Evolutionary conservation across 176 grass and related monocot species (phyloP), one percentile per base, ranked within the genome.

Genomic region (Bromus sterilis): DNA sequence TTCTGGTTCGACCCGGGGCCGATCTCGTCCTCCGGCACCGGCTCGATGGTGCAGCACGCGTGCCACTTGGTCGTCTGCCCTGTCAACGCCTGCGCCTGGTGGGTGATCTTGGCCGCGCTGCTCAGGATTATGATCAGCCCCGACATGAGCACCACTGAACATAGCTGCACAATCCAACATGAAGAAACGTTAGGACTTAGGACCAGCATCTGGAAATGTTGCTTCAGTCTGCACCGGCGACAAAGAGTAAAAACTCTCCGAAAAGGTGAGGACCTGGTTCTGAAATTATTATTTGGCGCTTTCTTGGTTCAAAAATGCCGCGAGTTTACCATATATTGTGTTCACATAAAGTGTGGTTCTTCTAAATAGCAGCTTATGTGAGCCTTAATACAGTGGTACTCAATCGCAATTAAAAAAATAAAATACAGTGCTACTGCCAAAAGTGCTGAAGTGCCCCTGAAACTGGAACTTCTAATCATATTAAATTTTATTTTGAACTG

Each of bases 41-140:
- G 85, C 40, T 88, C 93, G 39, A 95, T 93, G 33, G 96, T 99
- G 63, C 93, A 90, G 66, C 96, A 99, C n/a, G 91, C 93, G 75
- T 99, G 96, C 96, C 96, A 95, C 74, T 99, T 99, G 43, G 96
- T 86, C 51, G 91, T 90, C 75, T 95, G 96, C 15, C 96, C 86
- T 12, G 93, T 93, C 13, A 99, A 87, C 3, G 96, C 81, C 72
- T 95, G 93, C 3, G 96, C 96, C 73, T 99, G 91, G 85, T 99
- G 96, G 11, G 96, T 99, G 66, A 99, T 99, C 84, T 93, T 95
- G 3, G 91, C 93, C 2, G 93, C 91, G 46, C 96, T 95, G 72
- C 93, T 92, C 56, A 99, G 71, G 82, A 94, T 94, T 76, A 99
- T 90, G 66, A 90, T 82, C 14, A 99, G 84, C 60, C 96, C 96